Conservation (phyloP, 257 asterid genomes). For the Handroanthus guayacan region DNA sequence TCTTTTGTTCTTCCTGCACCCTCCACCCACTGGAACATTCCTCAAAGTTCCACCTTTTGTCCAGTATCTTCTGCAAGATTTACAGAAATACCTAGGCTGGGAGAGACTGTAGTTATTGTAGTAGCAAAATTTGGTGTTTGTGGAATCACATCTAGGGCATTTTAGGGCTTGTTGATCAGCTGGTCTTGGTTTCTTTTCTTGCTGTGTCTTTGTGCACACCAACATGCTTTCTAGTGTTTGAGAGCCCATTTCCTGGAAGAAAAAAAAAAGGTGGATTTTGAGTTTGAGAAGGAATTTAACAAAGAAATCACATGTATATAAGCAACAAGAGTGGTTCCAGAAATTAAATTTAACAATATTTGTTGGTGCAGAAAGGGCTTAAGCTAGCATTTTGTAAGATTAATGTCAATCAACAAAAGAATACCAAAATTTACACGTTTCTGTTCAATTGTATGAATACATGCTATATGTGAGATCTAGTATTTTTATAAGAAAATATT, state of each 20-base stretch:
- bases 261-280: background rate
- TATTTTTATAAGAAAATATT: no score
- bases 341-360: background rate
- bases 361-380: background rate
- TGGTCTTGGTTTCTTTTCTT: conserved; percentile 79
- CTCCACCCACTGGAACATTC: conserved; percentile 95
- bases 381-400: background rate
- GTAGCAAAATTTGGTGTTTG: conserved; percentile 93
- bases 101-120: conserved; percentile 96
- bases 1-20: conserved; percentile 81
- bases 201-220: conserved; percentile 65
- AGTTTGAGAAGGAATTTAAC: background rate
- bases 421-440: no score
- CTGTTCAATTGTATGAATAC: no score
- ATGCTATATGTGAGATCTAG: no score
- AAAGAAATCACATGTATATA: background rate
- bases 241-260: conserved; percentile 67
- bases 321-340: background rate
- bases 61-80: conserved; percentile 95
- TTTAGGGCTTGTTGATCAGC: conserved; percentile 63
- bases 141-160: conserved; percentile 94
- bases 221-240: conserved; percentile 87
- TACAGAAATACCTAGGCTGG: conserved; percentile 95
- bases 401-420: background rate
- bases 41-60: conserved; percentile 94